phyloP scores from a whole-genome alignment of 441 rosid genomes.

The Raphanus hybrid region DNA sequence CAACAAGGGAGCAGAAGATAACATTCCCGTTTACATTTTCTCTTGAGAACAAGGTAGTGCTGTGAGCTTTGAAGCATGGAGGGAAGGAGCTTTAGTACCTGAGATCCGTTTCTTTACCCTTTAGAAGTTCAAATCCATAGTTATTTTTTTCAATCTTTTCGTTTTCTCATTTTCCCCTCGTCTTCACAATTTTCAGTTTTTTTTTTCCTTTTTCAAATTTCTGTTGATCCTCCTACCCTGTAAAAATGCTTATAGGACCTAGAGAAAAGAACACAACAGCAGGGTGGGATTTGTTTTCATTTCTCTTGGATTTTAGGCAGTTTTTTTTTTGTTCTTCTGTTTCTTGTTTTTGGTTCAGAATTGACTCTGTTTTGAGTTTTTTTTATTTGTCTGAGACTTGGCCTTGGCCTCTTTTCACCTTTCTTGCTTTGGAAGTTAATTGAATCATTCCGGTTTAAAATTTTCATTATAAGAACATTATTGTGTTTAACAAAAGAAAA shows the following conservation, averaged over 20 bases:
- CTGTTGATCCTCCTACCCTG: constrained; percentile 40
- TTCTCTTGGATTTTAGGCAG: constrained; percentile 35
- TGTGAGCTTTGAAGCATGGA: constrained; percentile 38
- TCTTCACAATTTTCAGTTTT: constrained; percentile 19
- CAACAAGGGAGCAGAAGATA: constrained; percentile 32
- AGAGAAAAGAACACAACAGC: constrained; percentile 34
- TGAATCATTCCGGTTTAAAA: neutral
- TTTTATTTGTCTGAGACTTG: constrained; percentile 15
- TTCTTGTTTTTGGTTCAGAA: constrained; percentile 25
- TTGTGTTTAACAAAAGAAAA: no score
- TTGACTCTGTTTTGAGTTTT: neutral
- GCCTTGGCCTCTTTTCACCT: neutral
- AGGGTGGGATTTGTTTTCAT: constrained; percentile 40
- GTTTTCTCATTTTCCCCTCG: constrained; percentile 15
- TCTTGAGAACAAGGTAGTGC: constrained; percentile 29
- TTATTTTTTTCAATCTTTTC: constrained; percentile 7
- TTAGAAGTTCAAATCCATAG: constrained; percentile 35
- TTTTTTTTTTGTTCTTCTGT: neutral
- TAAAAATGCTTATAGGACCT: constrained; percentile 42
- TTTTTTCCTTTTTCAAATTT: neutral
- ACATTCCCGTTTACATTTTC: constrained; percentile 26
- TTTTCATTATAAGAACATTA: neutral
- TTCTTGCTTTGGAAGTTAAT: neutral
- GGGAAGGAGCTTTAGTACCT: constrained; percentile 29
- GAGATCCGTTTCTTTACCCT: constrained; percentile 30